phyloP scores from a whole-genome alignment of 2,329 filamentous ascomycete genomes.

The Cladobotryum protrusum region DNA sequence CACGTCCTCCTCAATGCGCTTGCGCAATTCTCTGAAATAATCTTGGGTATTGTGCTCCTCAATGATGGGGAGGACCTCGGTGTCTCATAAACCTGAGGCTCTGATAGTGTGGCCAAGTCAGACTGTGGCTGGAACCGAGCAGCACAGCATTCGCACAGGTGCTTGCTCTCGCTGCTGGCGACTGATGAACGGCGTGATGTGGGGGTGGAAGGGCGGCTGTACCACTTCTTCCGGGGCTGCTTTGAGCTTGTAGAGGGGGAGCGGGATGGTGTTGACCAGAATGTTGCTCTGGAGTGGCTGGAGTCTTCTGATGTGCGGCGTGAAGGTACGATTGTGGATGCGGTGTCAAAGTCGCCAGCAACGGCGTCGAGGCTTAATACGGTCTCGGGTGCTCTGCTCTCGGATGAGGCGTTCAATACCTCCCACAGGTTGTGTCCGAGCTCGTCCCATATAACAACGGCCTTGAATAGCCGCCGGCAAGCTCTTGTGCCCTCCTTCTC shows the following conservation, averaged over 20 bases:
- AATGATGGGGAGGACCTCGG: too few relatives aligned
- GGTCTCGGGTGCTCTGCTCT: constrained; percentile 12
- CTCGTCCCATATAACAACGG: constrained; percentile 33
- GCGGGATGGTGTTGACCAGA: background rate
- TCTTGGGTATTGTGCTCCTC: too few relatives aligned
- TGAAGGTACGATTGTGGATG: background rate
- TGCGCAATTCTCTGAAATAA: too few relatives aligned
- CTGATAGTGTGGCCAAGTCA: too few relatives aligned
- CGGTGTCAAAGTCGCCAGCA: background rate
- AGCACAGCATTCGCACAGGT: too few relatives aligned
- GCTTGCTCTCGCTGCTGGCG: background rate
- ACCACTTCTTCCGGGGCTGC: background rate
- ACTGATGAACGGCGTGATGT: too few relatives aligned
- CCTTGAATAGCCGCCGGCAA: constrained; percentile 32
- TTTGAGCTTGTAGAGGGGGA: background rate
- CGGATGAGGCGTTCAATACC: constrained; percentile 15
- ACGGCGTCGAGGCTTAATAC: background rate
- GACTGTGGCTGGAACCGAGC: too few relatives aligned
- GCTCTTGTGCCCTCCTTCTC: constrained; percentile 30
- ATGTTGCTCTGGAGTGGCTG: background rate
- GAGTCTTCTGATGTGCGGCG: constrained; percentile 1
- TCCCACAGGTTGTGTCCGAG: constrained; percentile 31
- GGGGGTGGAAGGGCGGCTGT: background rate
- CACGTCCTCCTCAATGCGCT: too few relatives aligned
- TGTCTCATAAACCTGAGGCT: too few relatives aligned